These are phyloP conservation scores for Extremus antarcticus DNA, from an alignment of 495 filamentous ascomycete species.

Conservation along the genomic window DNA sequence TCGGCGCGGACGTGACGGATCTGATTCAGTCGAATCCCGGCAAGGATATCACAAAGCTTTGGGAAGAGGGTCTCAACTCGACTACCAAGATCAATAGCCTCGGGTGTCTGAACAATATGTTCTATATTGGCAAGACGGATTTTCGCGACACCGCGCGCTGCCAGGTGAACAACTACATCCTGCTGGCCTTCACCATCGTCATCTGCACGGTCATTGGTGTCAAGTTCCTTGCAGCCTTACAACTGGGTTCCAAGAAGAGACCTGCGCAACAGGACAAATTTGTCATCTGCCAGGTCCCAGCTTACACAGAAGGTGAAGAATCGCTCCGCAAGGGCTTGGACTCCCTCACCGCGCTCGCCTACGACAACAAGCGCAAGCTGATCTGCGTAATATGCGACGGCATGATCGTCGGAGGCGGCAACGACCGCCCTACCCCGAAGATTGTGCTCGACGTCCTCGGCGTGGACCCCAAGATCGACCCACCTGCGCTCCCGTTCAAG, in stretches of 20 bases:
- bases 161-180: slow-evolving; percentile 83
- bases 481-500: slow-evolving; percentile 84
- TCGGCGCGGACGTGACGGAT: slow-evolving; percentile 51
- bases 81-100: slow-evolving; percentile 45
- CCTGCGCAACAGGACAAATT: slow-evolving; percentile 93
- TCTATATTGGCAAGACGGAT: slow-evolving; percentile 73
- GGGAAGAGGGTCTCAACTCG: slow-evolving; percentile 39
- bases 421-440: slow-evolving; percentile 92
- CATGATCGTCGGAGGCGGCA: slow-evolving; percentile 92
- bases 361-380: slow-evolving; percentile 94
- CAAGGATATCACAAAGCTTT: slow-evolving; percentile 57
- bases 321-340: slow-evolving; percentile 83
- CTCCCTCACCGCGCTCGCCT: slow-evolving; percentile 84
- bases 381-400: slow-evolving; percentile 91
- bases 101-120: slow-evolving; percentile 72
- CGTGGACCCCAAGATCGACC: slow-evolving; percentile 93
- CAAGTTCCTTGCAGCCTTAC: slow-evolving; percentile 91
- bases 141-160: slow-evolving; percentile 69
- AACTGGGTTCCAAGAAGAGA: slow-evolving; percentile 83
- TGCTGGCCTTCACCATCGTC: slow-evolving; percentile 74
- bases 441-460: slow-evolving; percentile 95
- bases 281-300: slow-evolving; percentile 94
- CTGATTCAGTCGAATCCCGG: slow-evolving; percentile 67
- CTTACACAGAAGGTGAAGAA: slow-evolving; percentile 97
- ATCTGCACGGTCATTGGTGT: slow-evolving; percentile 66